These are phyloP conservation scores for Tuber microsphaerosporum DNA, from an alignment of 495 filamentous ascomycete genomes.

Conservation along the genomic window DNA sequence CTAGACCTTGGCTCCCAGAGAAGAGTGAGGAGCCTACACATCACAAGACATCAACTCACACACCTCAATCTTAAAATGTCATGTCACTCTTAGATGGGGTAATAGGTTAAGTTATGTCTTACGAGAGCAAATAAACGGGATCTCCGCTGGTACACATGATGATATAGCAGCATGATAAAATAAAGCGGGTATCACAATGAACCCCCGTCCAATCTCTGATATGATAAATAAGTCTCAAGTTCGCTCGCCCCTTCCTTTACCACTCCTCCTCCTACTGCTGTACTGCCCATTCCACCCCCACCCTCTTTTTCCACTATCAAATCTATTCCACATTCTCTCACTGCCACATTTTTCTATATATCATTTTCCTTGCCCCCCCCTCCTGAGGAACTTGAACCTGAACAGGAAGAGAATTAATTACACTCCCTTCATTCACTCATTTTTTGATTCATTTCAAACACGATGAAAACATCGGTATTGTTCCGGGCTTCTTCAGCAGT, in stretches of 20 bases:
- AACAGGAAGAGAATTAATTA: neutral
- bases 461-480: neutral
- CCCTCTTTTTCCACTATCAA: neutral
- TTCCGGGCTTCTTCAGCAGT: neutral
- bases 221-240: neutral
- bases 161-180: neutral
- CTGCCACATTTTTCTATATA: neutral
- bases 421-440: neutral
- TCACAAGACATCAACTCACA: neutral
- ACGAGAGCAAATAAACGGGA: neutral
- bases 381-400: neutral
- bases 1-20: neutral
- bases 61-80: neutral
- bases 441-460: neutral
- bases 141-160: neutral
- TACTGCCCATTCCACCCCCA: neutral
- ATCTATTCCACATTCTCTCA: neutral
- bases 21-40: neutral
- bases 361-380: neutral
- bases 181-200: neutral
- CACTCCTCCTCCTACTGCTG: neutral
- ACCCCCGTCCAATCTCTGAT: neutral
- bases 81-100: neutral
- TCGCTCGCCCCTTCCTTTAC: neutral
- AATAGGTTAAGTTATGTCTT: neutral